phyloP scores from a whole-genome alignment of 352 stramenopile genomes.

The Phytophthora hibernalis region DNA sequence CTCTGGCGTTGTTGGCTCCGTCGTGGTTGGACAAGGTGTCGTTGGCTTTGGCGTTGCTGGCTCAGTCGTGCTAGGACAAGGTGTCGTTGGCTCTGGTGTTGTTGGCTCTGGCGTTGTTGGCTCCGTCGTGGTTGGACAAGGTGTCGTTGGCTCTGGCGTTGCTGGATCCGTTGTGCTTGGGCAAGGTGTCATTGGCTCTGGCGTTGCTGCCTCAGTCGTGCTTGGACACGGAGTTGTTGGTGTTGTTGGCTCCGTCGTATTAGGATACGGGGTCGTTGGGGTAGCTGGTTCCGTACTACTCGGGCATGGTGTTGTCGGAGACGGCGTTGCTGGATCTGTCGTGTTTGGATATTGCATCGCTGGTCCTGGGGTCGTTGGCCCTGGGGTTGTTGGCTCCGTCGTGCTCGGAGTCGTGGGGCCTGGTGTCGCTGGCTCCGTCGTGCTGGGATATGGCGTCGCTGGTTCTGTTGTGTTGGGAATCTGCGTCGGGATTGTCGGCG shows the following conservation, averaged over 20 bases:
- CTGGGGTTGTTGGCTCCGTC: not conserved
- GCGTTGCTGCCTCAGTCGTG: not conserved
- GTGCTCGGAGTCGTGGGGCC: slow-evolving; percentile 9
- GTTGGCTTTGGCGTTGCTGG: not conserved
- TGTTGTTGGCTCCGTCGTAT: not conserved
- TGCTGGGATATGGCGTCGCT: not conserved
- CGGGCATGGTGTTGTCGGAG: not conserved
- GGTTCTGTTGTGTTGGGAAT: not conserved
- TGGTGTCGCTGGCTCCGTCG: not conserved
- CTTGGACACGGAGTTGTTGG: not conserved
- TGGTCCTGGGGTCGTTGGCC: not conserved
- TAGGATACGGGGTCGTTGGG: slow-evolving; percentile 1
- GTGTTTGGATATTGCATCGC: not conserved
- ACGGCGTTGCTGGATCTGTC: not conserved
- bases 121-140: not conserved
- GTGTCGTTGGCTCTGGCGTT: not conserved
- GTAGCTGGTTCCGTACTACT: not conserved
- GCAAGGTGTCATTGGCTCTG: not conserved
- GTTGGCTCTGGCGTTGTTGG: not conserved
- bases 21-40: not conserved
- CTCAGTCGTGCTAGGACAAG: not conserved
- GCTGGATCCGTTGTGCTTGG: slow-evolving; percentile 2
- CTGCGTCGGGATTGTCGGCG: not conserved
- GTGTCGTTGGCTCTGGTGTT: not conserved
- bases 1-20: not conserved